Base-by-base conservation (phyloP, 345 rosid genomes). In the Balakata baccata region DNA sequence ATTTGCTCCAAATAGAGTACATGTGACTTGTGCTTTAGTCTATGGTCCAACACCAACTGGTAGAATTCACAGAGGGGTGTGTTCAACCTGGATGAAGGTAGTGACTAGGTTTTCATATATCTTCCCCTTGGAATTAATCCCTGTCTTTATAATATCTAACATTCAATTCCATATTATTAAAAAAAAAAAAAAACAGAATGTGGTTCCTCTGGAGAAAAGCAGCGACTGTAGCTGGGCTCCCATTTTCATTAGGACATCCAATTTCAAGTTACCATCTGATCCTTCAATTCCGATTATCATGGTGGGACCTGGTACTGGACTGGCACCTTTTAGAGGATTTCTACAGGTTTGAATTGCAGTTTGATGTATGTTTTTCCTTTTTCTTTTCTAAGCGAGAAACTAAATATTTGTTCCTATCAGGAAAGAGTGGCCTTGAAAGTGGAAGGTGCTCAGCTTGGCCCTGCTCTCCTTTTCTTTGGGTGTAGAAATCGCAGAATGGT, bases 251-350 rank as follows among this genome's bases (percentile, higher is more conserved):
- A 74, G 82, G 75, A 34, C 82, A 23, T 79, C 82, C 54, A 79
- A 74, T 66, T 79, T 79, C 72, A 74, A 70, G 78, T 70, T 74
- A 58, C 82, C 82, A 6, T 59, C 72, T 39, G 64, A 79, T 65
- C 78, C 82, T 64, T 79, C 78, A 50, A 74, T 57, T 64, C 82
- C 82, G 34, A 66, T 79, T 38, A 74, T 79, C 65, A 74, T 79
- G 82, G 75, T 79, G 72, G 82, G 82, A 38, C 82, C 78, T 64
- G 82, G 82, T 47, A 79, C 82, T 29, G 82, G 82, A 50, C 71
- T 79, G 68, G 82, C 82, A 56, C 78, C 82, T 39, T 79, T 79
- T 60, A 74, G 82, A 58, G 78, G 82, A 50, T 79, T 79, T 70
- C 49, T 79, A 49, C 78, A 79, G 82, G 75, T 79, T 29, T 69